These are phyloP conservation scores for Ogataea salicorniae DNA, from an alignment of 805 yeast species.

Conservation along the genomic window DNA sequence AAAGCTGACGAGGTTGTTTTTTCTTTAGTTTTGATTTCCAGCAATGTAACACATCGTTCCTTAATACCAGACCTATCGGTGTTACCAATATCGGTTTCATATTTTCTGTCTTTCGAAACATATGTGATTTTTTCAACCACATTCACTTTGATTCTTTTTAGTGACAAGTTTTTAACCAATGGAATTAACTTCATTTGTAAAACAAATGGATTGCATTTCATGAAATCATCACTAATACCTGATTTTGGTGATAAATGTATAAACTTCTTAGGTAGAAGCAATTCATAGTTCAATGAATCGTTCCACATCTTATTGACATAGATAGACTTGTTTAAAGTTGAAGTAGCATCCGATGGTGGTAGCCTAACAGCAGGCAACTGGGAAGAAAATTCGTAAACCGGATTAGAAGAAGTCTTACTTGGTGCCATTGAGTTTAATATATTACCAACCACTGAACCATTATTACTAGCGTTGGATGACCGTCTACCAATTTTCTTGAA, in stretches of 20 bases:
- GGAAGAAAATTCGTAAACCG: constrained; percentile 31
- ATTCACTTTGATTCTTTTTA: constrained; percentile 62
- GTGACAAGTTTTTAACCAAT: constrained; percentile 50
- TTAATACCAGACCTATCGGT: constrained; percentile 30
- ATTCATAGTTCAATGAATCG: constrained; percentile 62
- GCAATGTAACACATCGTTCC: constrained; percentile 53
- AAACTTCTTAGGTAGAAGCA: constrained; percentile 66
- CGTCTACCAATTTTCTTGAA: constrained; percentile 20
- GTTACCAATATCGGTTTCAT: constrained; percentile 48
- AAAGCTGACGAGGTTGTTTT: constrained; percentile 32
- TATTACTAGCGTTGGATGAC: constrained; percentile 1
- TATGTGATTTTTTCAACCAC: constrained; percentile 63
- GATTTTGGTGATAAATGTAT: constrained; percentile 56
- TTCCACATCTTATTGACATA: constrained; percentile 75
- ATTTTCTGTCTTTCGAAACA: constrained; percentile 48
- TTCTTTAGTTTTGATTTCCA: constrained; percentile 59
- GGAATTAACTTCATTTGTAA: constrained; percentile 66
- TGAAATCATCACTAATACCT: constrained; percentile 21
- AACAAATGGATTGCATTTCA: constrained; percentile 29
- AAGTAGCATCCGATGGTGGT: constrained; percentile 53
- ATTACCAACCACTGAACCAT: neutral
- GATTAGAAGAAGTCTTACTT: neutral
- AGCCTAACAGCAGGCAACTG: constrained; percentile 46
- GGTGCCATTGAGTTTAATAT: neutral
- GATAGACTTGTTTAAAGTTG: constrained; percentile 64